Base-by-base conservation (phyloP, 176 grass and related monocot species). In the Lolium multiflorum region DNA sequence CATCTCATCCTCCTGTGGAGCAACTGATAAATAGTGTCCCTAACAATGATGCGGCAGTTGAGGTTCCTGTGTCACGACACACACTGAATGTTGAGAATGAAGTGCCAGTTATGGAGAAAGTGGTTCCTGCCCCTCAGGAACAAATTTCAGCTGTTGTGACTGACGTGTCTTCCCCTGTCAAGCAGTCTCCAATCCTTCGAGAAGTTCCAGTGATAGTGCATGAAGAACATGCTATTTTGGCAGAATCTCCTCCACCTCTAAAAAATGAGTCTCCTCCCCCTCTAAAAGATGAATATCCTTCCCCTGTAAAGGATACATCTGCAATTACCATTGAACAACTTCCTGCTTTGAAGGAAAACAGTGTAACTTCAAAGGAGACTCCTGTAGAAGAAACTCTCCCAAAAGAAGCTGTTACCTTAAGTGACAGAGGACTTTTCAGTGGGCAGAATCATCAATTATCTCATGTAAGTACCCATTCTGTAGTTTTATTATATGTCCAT, bases 361-460 rank as follows among this genome's bases (percentile, higher is more conserved):
- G n/a, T 79, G 71, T 60, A 85, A 44, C 84, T 70, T 85, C 70
- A 14, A 81, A 87, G 58, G 87, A 90, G 70, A 85, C 90, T 88
- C 47, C 78, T 64, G 22, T 66, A 26, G 80, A 82, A 76, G 51
- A 87, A 89, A 82, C 61, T 59, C 28, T 57, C 88, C 85, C 47
- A 25, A 41, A 88, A 82, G 87, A 76, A 76, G 67, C 68, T 77
- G n/a, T 85, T 51, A 57, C 66, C 20, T 87, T 86, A 91, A 81
- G 64, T 83, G 83, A 91, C 56, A 72, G 89, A 97, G 89, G 77
- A 82, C 54, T 88, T 89, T 67, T 71, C 80, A 86, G 79, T n/a
- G 28, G 82, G 67, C 83, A 97, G 74, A 89, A 91, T 61, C 87
- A 74, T 85, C 86, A 94, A 76, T 81, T 91, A 87, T 99, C 85